These are phyloP conservation scores for Rhododendron ovatum DNA, from an alignment of 148 eudicot species.

Conservation along the genomic window DNA sequence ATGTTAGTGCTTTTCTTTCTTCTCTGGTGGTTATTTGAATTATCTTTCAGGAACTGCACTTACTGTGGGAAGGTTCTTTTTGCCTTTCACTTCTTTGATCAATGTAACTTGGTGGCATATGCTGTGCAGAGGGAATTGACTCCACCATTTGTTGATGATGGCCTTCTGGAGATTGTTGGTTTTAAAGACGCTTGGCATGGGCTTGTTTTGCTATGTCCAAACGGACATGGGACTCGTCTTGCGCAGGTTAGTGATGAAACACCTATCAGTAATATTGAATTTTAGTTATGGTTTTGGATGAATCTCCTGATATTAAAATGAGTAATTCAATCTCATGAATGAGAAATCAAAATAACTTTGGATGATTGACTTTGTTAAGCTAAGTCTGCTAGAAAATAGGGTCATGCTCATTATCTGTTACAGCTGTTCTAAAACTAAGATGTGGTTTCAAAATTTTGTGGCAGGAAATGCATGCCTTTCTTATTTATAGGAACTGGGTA, in stretches of 20 bases:
- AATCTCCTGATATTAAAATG: neutral
- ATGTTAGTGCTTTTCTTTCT: slow-evolving; percentile 36
- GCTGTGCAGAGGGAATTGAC: slow-evolving; percentile 62
- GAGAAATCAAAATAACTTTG: neutral
- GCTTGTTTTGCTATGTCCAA: slow-evolving; percentile 71
- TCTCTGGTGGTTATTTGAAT: neutral
- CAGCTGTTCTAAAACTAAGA: neutral
- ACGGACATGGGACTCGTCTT: slow-evolving; percentile 97
- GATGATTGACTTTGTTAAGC: neutral
- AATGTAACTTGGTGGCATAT: neutral
- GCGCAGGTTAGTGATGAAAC: slow-evolving; percentile 59
- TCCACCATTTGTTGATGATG: slow-evolving; percentile 85
- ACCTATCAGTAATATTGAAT: neutral
- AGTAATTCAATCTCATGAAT: neutral
- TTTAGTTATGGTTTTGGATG: neutral
- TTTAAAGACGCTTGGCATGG: slow-evolving; percentile 99
- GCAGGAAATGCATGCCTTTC: neutral
- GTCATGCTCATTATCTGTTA: neutral
- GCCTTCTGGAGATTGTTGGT: slow-evolving; percentile 86
- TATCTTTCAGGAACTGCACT: neutral
- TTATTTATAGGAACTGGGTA: neutral
- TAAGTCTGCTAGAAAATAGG: neutral
- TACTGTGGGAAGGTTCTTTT: neutral
- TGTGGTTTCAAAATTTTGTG: neutral
- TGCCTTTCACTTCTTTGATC: slow-evolving; percentile 2